Base-by-base conservation (phyloP, 139 green algal species). In the Dunaliella primolecta region DNA sequence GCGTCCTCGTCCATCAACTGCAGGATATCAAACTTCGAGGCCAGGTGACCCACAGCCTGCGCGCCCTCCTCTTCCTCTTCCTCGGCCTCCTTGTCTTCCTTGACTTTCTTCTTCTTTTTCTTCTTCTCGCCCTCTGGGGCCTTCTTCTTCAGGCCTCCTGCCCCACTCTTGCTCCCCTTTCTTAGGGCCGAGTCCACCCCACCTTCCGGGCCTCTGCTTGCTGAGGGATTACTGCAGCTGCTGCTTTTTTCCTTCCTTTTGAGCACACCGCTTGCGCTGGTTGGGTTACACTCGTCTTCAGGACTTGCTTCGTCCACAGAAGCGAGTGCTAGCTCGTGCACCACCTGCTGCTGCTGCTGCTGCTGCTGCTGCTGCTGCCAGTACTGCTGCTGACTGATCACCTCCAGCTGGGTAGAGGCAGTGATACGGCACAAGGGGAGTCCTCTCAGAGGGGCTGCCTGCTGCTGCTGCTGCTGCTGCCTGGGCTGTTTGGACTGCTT, bases 11-110 rank as follows among this genome's bases (percentile, higher is more conserved):
- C 82, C 74, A 85, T 70, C 0, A 36, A 37, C 74, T 46, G 7
- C 24, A 85, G 82, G 37, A 38, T 38, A 38, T 85, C 82, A 76
- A 85, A 85, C 29, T 34, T 34, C 0, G 82, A 85, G 0, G 72
- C 82, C 35, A 32, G 46, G 46, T 64, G 46, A 7, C 7, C 46
- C 21, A 3, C 71, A 21, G 15, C 71, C 27, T 7, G 2, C 71
- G 20, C 71, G 2, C 71, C 29, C 3, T n/a, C 71, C 21, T 77
- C 71, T 21, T 77, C 29, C 27, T 77, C 71, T 77, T 77, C 71
- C 71, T 77, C 71, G 11, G 20, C 71, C 71, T 77, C 21, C 71
- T 77, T 32, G 2, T 21, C 71, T 72, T 31, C 75, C 24, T 3
- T 55, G 75, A 3, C 33, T 37, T 3, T 81, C 15, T 64, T 7